Evolutionary conservation across 129 eudicot genomes (phyloP), one percentile per base, ranked within the genome.

Genomic region (Heracleum sosnowskyi): DNA sequence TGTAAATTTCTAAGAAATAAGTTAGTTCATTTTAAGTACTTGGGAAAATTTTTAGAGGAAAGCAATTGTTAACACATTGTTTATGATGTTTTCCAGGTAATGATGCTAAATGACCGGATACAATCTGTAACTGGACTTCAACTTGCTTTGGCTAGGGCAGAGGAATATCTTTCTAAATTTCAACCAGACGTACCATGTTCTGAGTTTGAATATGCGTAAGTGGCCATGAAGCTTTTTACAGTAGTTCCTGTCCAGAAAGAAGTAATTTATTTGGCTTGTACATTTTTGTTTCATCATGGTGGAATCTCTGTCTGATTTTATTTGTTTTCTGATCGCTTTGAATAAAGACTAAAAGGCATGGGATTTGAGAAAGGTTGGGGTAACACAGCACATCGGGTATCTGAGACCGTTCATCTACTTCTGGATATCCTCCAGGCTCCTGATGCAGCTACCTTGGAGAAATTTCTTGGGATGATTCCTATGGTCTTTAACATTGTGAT

Each of bases 331-430:
- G 79, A 53, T 77, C 26, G 29, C 72, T n/a, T 7, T 77, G 37
- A 11, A 42, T 55, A 4, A 15, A 77, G 62, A 60, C 74, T 83
- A 45, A 81, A 83, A 79, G 86, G 81, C 7, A 69, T 79, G 81
- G 86, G 83, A 13, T 83, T 83, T 35, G 86, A 83, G 64, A 83
- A 75, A 83, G 86, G 83, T 53, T 83, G 86, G 86, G 86, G 86
- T 68, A 80, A 79, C 40, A 83, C 83, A 17, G 78, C 83, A 39
- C 69, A 40, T 20, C 68, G 81, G 17, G 86, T 76, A 10, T 69
- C 75, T 22, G 83, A 79, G 29, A 76, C 78, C 51, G 39, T 83
- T 55, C 86, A 79, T 29, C 76, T 79, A 69, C 86, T 83, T 24
- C 64, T 77, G 17, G 86, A 83, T 34, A 75, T 83, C 40, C 83